phyloP scores from a whole-genome alignment of 2,329 filamentous ascomycete species.

The Magnaporthales sp. region DNA sequence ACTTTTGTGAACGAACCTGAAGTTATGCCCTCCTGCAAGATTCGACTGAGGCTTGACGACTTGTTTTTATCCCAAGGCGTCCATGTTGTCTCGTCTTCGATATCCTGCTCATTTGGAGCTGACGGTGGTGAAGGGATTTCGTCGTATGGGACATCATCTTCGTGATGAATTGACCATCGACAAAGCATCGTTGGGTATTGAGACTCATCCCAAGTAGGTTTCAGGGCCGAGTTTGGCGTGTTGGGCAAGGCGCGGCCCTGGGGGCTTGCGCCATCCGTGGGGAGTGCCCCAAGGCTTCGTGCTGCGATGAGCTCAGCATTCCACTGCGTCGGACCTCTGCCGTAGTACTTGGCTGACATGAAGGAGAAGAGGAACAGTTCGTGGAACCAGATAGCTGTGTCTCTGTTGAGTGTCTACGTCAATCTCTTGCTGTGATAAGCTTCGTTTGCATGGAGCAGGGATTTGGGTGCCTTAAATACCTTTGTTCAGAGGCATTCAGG shows the following conservation, averaged over 20 bases:
- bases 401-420: background rate
- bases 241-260: background rate
- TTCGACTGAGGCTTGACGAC: background rate
- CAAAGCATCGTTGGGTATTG: background rate
- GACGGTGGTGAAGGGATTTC: background rate
- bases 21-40: background rate
- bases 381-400: background rate
- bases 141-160: background rate
- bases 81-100: slow-evolving; percentile 2
- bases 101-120: background rate
- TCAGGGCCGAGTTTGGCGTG: background rate
- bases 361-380: slow-evolving; percentile 1
- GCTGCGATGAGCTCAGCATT: background rate
- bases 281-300: background rate
- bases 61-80: background rate
- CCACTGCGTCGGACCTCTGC: background rate
- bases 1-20: background rate
- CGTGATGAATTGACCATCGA: slow-evolving; percentile 1
- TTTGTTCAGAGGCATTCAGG: background rate
- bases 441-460: background rate
- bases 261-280: background rate
- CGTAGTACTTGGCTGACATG: slow-evolving; percentile 4
- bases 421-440: background rate
- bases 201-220: background rate
- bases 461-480: background rate